Base-by-base conservation (phyloP, 2,329 filamentous ascomycete genomes). In the Gliomastix tumulicola region DNA sequence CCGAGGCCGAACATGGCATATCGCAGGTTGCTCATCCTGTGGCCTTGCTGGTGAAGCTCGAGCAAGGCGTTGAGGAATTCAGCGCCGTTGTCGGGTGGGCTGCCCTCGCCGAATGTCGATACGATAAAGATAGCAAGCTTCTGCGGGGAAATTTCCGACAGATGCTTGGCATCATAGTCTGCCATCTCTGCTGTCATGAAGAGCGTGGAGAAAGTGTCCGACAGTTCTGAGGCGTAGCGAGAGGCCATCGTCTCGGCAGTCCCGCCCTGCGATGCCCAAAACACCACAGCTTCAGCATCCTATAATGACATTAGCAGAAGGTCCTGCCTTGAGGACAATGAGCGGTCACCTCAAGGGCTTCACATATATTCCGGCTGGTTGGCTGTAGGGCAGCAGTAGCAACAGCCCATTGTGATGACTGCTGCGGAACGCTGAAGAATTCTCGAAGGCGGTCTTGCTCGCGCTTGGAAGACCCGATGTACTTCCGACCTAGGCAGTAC, bases 221-320 rank as follows among this genome's bases (percentile, higher is more conserved):
- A 84, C 43, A 88, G 88, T 60, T 95, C 88, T 67, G 94, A 94
- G 42, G 88, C 85, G 47, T 95, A 65, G 46, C 88, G 75, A 7
- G 84, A 88, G 43, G 88, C 88, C 54, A 94, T 94, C 59, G 92
- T 86, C 64, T 96, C 88, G 20, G 89, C 88, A n/a, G 88, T 95
- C 49, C 88, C 88, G n/a, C 89, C 95, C 65, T 95, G 89, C 18
- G 88, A 95, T 43, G 88, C 88, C 59, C 92, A 95, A 27, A 37
- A 33, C 11, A 37, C 32, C 12, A 37, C 16, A 4, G 9, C 32
- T 5, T 48, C 27, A 44, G 35, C 3, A 27, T 22, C n/a, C 32
- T 34, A 31, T n/a, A n/a, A n/a, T n/a, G n/a, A n/a, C n/a, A n/a
- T n/a, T n/a, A n/a, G n/a, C n/a, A n/a, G n/a, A n/a, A n/a, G n/a